Evolutionary conservation across 306 rosid genomes (phyloP).

Genomic region (Abrus precatorius): DNA sequence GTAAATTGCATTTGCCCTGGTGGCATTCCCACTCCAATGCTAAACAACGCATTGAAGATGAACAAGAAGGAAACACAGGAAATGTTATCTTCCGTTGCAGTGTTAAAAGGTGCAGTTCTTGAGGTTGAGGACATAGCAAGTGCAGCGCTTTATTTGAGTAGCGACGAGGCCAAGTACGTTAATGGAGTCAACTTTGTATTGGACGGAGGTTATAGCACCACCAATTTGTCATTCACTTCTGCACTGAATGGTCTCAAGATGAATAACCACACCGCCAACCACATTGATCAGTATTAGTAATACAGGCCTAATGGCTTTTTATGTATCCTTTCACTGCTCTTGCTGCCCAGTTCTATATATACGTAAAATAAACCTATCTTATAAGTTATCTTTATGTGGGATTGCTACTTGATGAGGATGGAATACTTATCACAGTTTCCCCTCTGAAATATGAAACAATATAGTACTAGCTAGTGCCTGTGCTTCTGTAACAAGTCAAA

Average conservation of each 20-base stretch:
- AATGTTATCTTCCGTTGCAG: background rate
- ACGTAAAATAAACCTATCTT: too few relatives aligned
- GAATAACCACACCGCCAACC: conserved; percentile 1
- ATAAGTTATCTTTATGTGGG: background rate
- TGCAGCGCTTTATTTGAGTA: conserved; percentile 51
- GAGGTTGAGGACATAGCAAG: conserved; percentile 49
- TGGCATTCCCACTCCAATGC: conserved; percentile 64
- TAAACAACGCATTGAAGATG: conserved; percentile 45
- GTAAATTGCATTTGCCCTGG: conserved; percentile 71
- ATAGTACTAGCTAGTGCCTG: background rate
- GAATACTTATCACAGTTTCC: background rate
- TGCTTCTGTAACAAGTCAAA: too few relatives aligned
- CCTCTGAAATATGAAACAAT: background rate
- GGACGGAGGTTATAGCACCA: conserved; percentile 55
- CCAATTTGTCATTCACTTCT: conserved; percentile 33
- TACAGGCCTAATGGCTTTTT: too few relatives aligned
- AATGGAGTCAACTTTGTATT: conserved; percentile 53
- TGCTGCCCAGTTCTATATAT: background rate
- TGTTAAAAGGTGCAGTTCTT: conserved; percentile 38
- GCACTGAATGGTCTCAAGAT: background rate
- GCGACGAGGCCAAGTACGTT: conserved; percentile 52
- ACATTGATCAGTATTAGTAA: background rate
- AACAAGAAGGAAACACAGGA: conserved; percentile 18
- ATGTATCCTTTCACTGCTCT: background rate
- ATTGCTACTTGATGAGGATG: background rate